Evolutionary conservation across 495 filamentous ascomycete genomes (phyloP).

Genomic region (Clohesyomyces aquaticus): DNA sequence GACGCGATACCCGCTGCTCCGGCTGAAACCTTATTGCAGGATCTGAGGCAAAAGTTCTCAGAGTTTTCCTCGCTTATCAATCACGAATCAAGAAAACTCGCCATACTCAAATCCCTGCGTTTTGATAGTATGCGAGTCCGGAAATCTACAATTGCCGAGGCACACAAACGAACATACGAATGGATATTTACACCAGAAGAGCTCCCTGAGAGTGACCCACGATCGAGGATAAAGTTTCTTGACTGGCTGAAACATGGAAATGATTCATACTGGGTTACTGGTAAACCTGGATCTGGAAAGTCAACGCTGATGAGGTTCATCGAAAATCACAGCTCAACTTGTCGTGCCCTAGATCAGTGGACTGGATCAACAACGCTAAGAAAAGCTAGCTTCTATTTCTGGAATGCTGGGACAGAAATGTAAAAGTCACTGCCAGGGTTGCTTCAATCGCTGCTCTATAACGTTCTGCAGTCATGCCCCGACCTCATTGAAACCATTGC

Average conservation of each 20-base stretch:
- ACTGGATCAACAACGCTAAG: neutral
- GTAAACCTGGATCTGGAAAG: slow-evolving; percentile 15
- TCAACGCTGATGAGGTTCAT: slow-evolving; percentile 9
- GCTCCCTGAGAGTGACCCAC: neutral
- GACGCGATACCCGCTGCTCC: neutral
- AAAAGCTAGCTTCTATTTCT: slow-evolving; percentile 9
- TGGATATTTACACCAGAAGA: neutral
- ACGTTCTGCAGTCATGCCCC: neutral
- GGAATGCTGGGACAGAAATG: neutral
- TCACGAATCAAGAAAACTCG: neutral
- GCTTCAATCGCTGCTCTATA: neutral
- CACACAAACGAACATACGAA: neutral
- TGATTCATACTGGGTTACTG: neutral
- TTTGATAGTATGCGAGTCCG: neutral
- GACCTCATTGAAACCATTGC: neutral
- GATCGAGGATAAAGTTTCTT: neutral
- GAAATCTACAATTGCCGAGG: neutral
- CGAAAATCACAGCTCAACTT: neutral
- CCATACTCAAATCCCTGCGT: neutral
- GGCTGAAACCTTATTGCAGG: neutral
- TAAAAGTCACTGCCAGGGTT: slow-evolving; percentile 1
- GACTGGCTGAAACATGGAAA: neutral
- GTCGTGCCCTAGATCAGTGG: neutral
- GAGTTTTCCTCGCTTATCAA: neutral
- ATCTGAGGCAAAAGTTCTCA: neutral